Conservation (phyloP, 1,284 basidiomycete species). For the Mycena sp. region DNA sequence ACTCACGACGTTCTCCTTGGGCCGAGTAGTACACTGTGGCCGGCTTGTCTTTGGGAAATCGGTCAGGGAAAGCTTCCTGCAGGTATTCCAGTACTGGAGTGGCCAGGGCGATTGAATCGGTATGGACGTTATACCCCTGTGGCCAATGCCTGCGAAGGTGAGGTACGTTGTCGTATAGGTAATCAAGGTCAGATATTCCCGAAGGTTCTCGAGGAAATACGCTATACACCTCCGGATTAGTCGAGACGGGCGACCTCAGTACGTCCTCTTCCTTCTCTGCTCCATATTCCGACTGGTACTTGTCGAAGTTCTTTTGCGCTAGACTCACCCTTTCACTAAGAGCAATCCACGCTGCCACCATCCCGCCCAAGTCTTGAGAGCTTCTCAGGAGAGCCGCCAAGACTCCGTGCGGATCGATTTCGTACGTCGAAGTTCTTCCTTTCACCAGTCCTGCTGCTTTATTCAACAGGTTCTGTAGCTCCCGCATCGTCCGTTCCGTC, state of each 20-base stretch:
- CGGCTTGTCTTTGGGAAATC: background rate
- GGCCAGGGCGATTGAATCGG: background rate
- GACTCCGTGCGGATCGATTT: too few species aligned
- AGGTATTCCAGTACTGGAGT: background rate
- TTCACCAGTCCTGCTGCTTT: too few species aligned
- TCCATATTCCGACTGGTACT: slow-evolving; percentile 9
- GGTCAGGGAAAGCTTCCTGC: background rate
- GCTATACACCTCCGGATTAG: background rate
- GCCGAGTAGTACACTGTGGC: background rate
- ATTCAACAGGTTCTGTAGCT: too few species aligned
- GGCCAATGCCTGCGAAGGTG: background rate
- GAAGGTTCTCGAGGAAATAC: background rate
- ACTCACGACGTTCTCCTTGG: background rate
- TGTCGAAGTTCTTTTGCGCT: background rate
- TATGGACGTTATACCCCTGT: background rate
- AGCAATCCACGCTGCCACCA: background rate
- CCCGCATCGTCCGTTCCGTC: too few species aligned
- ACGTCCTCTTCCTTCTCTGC: background rate
- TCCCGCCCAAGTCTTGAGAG: background rate
- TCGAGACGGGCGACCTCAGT: slow-evolving; percentile 7
- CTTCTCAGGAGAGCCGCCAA: too few species aligned
- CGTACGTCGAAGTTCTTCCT: too few species aligned
- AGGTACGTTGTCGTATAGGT: background rate
- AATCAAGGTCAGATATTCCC: background rate
- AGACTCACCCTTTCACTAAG: background rate